Evolutionary conservation across 2,329 filamentous ascomycete species (phyloP).

Genomic region (Pestalotiopsis sp.): DNA sequence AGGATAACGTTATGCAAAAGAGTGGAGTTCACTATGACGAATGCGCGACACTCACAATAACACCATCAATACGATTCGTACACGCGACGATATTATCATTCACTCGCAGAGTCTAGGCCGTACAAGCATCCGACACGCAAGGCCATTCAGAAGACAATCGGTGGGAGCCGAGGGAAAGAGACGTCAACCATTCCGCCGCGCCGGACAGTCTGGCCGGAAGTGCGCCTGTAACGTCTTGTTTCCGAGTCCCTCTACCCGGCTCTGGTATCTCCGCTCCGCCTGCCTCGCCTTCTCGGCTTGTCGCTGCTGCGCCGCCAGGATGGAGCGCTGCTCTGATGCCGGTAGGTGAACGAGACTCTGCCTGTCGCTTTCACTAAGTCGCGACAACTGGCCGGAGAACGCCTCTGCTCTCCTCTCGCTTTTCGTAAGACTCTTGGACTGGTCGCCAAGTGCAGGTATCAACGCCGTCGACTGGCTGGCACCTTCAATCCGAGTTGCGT

Average conservation of each 20-base stretch:
- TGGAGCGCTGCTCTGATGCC: slow-evolving; percentile 28
- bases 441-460: neutral
- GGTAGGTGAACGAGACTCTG: slow-evolving; percentile 31
- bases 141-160: neutral
- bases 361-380: slow-evolving; percentile 29
- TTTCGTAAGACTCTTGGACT: slow-evolving; percentile 5
- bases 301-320: slow-evolving; percentile 29
- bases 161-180: neutral
- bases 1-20: neutral
- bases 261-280: slow-evolving; percentile 20
- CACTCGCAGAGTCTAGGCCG: neutral
- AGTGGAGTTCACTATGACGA: neutral
- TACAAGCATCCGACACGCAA: neutral
- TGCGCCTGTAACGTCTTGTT: slow-evolving; percentile 25
- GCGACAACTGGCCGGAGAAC: slow-evolving; percentile 26
- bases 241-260: slow-evolving; percentile 22
- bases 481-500: neutral
- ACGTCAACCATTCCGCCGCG: neutral
- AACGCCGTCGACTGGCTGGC: neutral
- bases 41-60: neutral
- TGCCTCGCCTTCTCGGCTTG: slow-evolving; percentile 28
- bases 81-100: neutral
- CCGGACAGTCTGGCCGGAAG: slow-evolving; percentile 15
- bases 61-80: neutral
- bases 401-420: slow-evolving; percentile 17